Percentiles rank a stretch among this genome's conserved stretches.
Evolutionary conservation across 768 basidiomycete species (phyloP).

Genomic region (Dictyophora rubrovolvata): DNA sequence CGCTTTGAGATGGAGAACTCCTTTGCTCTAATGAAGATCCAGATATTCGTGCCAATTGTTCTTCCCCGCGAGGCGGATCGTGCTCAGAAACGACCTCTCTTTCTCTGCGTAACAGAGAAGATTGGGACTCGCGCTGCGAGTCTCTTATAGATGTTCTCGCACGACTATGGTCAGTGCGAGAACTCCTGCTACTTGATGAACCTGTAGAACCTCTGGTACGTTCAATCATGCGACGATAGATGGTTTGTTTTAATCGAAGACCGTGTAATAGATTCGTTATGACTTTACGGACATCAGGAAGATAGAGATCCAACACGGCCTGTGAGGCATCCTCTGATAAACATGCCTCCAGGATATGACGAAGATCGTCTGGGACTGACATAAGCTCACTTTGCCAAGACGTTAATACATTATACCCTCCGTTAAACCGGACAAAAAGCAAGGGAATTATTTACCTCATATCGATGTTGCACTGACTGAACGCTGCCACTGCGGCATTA

Average conservation of each 20-base stretch:
- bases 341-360: slow-evolving; percentile 80
- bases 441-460: slow-evolving; percentile 61
- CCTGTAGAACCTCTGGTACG: slow-evolving; percentile 17
- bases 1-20: background rate
- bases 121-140: background rate
- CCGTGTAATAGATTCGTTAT: slow-evolving; percentile 91
- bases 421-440: background rate
- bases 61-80: background rate
- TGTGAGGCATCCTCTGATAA: slow-evolving; percentile 82
- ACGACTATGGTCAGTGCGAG: slow-evolving; percentile 1
- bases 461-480: slow-evolving; percentile 72
- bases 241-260: slow-evolving; percentile 82
- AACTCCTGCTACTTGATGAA: background rate
- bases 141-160: background rate
- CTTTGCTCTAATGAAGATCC: no score
- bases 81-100: background rate
- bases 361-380: slow-evolving; percentile 79
- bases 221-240: slow-evolving; percentile 70
- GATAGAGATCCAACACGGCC: slow-evolving; percentile 78
- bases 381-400: slow-evolving; percentile 66
- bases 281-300: slow-evolving; percentile 84
- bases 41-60: background rate
- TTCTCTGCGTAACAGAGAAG: background rate
- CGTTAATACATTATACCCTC: background rate
- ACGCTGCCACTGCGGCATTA: slow-evolving; percentile 86